Base-by-base conservation (phyloP, 1,139 yeast genomes). In the Taiozyma sp. region DNA sequence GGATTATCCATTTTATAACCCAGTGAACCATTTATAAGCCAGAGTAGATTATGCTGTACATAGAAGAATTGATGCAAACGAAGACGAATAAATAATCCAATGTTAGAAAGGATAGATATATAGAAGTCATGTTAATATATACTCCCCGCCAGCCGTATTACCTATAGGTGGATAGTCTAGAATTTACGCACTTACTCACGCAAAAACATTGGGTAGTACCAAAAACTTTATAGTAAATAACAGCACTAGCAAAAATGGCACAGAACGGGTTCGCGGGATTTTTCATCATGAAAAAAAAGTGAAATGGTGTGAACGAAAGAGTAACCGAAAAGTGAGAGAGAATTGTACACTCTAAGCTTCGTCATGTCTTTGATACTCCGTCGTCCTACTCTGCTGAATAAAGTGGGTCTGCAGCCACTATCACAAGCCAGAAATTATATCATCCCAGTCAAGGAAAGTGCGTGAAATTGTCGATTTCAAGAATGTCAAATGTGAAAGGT, bases 1-100 rank as follows among this genome's bases (percentile, higher is more conserved):
- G n/a, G 70, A 67, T 50, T 69, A 67, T 53, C 68, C 43, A 10
- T 16, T 23, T 8, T 36, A 44, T 36, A 22, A 34, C 34, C 39
- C 19, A 36, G 23, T 30, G 34, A 16, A 30, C n/a, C 34, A 30
- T 30, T 30, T 3, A 30, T 30, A 30, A 30, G 7, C 7, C 13
- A 12, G n/a, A 30, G 19, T 19, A 19, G 19, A 19, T 19, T 19
- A 3, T 19, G 19, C 3, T 19, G 3, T 19, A 19, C 19, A 19
- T 19, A 2, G 2, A 19, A 19, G 19, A 19, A 19, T 19, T 19
- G 19, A 19, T 19, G 19, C 19, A 19, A 19, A 19, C 3, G 19
- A 19, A 19, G 19, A 24, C 8, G 27, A 6, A 24, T 24, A 24
- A 24, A 24, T 24, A 24, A 24, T 6, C 8, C 27, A 24, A 24